Base-by-base conservation (phyloP, 768 basidiomycete genomes). In the Amanita subjunquillea region DNA sequence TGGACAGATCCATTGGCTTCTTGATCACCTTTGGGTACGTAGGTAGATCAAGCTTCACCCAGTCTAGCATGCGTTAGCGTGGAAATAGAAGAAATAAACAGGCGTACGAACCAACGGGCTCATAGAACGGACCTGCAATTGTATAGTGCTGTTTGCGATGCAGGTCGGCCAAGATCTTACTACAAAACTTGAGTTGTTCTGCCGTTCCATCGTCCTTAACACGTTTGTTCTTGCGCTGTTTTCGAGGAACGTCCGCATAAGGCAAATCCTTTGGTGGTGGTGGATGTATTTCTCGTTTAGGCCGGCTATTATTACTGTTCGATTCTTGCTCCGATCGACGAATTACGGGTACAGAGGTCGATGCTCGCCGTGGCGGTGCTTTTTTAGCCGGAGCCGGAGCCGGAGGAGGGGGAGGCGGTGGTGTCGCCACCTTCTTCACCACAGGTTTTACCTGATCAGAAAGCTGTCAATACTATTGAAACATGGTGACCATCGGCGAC, bases 261-360 rank as follows among this genome's bases (percentile, higher is more conserved):
- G 85, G 79, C 8, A 93, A 67, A 60, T 97, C 95, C 67, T 92
- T 94, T 0, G 92, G 83, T 20, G 91, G 87, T 9, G 94, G 95
- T 3, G 95, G 91, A 63, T 97, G 95, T 27, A 97, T 94, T 67
- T 99, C 96, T 50, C 96, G 89, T 71, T 97, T 98, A 2, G 95
- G 95, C n/a, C 96, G 83, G 22, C 79, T 78, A 23, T 75, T 64
- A 22, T 78, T 78, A 23, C 74, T 64, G 22, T 68, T 72, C 15
- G 27, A 17, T 55, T 75, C 72, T 27, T 77, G 74, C 4, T 91
- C 89, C 23, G 83, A 85, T 43, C 91, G 87, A 51, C 91, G 80
- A 58, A 92, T 88, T 53, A 82, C 80, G 39, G 92, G 91, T 2
- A 90, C 75, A 8, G 89, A 85, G 2, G 87, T 83, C 13, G 91